These are phyloP conservation scores for Nymphaea thermarum DNA, from an alignment of 164 flowering plant genomes.

Conservation along the genomic window DNA sequence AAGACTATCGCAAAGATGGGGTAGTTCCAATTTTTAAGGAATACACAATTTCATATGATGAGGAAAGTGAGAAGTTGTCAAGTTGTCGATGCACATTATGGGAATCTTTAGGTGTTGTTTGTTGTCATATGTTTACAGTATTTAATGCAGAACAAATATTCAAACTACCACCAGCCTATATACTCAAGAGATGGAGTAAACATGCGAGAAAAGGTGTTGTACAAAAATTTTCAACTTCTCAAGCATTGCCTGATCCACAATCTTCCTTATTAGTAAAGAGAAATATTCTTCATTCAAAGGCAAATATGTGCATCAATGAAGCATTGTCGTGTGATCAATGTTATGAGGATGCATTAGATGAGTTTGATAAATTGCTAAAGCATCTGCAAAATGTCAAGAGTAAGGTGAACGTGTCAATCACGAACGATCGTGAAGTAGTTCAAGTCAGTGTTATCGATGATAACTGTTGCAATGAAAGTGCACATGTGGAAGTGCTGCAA, in stretches of 20 bases:
- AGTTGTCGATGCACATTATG: not conserved
- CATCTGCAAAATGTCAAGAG: no score
- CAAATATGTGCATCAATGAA: not conserved
- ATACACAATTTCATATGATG: not conserved
- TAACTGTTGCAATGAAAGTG: no score
- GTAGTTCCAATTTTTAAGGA: not conserved
- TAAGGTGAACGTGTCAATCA: no score
- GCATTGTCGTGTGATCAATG: no score
- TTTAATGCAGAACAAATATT: not conserved
- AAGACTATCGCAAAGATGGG: not conserved
- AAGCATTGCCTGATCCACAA: not conserved
- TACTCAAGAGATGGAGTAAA: conserved; percentile 1
- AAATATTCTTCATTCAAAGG: not conserved
- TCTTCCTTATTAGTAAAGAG: not conserved
- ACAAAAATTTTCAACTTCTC: not conserved
- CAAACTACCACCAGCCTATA: not conserved
- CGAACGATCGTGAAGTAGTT: no score
- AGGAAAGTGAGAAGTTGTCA: not conserved
- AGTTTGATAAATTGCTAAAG: no score
- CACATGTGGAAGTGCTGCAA: no score
- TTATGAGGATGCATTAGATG: no score
- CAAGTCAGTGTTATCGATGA: no score
- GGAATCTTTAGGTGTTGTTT: not conserved
- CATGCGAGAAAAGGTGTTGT: not conserved
- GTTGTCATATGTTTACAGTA: not conserved